These are phyloP conservation scores for Vanrija humicola DNA, from an alignment of 1,284 basidiomycete genomes.

Conservation along the genomic window DNA sequence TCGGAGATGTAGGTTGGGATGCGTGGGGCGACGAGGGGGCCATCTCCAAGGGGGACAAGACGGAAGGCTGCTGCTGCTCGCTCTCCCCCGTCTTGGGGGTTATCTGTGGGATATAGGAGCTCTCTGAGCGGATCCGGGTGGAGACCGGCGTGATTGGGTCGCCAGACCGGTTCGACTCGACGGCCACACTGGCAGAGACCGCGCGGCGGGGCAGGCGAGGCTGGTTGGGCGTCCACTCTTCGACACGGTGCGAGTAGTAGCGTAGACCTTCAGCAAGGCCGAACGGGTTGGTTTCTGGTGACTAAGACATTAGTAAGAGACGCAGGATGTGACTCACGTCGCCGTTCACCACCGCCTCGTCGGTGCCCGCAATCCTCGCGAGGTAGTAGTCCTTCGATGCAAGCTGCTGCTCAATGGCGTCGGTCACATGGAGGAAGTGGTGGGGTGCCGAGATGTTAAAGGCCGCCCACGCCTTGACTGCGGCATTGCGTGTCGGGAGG, in stretches of 20 bases:
- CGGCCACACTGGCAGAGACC: neutral
- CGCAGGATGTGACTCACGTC: conserved; percentile 55
- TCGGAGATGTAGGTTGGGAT: neutral
- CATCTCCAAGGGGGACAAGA: no score
- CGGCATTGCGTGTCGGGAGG: conserved; percentile 87
- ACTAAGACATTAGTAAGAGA: conserved; percentile 43
- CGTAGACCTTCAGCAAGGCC: conserved; percentile 82
- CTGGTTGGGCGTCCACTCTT: conserved; percentile 68
- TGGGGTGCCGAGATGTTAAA: conserved; percentile 96
- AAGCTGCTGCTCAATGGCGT: conserved; percentile 76
- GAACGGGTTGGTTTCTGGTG: conserved; percentile 50
- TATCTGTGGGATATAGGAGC: conserved; percentile 1
- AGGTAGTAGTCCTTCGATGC: conserved; percentile 90
- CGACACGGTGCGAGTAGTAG: conserved; percentile 88
- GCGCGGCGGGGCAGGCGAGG: conserved; percentile 1
- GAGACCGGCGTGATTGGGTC: neutral
- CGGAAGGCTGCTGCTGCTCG: no score
- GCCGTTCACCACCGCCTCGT: conserved; percentile 75
- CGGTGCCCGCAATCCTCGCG: conserved; percentile 81
- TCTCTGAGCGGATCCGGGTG: neutral
- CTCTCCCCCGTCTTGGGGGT: no score
- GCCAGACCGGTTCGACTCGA: neutral
- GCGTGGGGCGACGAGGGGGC: no score
- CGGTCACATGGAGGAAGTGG: conserved; percentile 87
- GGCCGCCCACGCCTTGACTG: conserved; percentile 92